These are phyloP conservation scores for Auricularia heimuer DNA, from an alignment of 768 basidiomycete species.

Conservation along the genomic window DNA sequence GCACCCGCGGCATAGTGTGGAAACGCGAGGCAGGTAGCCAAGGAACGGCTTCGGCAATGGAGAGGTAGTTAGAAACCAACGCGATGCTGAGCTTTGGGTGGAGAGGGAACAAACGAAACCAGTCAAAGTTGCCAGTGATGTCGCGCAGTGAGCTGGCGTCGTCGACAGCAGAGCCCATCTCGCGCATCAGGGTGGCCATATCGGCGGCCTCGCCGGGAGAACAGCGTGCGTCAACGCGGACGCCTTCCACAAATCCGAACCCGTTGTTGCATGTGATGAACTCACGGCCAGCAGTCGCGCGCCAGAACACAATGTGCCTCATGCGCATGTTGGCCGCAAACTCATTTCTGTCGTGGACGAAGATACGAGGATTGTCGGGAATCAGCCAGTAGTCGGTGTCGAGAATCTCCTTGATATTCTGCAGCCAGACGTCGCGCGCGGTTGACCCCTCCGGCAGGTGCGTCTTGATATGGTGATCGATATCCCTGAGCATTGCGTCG, in stretches of 20 bases:
- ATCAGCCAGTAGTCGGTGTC: constrained; percentile 6
- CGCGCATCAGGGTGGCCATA: not conserved
- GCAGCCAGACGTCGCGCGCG: constrained; percentile 5
- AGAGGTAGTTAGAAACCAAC: not conserved
- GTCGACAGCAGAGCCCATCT: not conserved
- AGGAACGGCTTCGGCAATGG: not conserved
- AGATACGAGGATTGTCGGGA: constrained; percentile 2
- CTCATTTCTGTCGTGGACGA: not conserved
- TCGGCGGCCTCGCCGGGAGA: not conserved
- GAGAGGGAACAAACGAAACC: not conserved
- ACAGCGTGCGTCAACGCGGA: not conserved
- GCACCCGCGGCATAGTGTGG: too few relatives aligned
- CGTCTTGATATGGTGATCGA: constrained; percentile 3
- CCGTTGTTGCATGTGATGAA: constrained; percentile 5
- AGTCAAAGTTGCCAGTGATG: not conserved
- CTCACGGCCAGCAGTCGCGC: not conserved
- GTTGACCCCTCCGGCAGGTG: not conserved
- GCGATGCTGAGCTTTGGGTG: not conserved
- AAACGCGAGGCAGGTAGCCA: not conserved
- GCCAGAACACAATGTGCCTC: constrained; percentile 3
- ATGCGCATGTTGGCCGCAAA: constrained; percentile 1
- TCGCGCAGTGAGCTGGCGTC: not conserved
- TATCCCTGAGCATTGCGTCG: not conserved
- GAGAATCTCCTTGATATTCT: constrained; percentile 4
- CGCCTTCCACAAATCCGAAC: not conserved